Percentiles rank a stretch among this genome's conserved stretches.
These are phyloP conservation scores for Acanthamoeba royreba DNA, from an alignment of 208 protist species.

Conservation along the genomic window DNA sequence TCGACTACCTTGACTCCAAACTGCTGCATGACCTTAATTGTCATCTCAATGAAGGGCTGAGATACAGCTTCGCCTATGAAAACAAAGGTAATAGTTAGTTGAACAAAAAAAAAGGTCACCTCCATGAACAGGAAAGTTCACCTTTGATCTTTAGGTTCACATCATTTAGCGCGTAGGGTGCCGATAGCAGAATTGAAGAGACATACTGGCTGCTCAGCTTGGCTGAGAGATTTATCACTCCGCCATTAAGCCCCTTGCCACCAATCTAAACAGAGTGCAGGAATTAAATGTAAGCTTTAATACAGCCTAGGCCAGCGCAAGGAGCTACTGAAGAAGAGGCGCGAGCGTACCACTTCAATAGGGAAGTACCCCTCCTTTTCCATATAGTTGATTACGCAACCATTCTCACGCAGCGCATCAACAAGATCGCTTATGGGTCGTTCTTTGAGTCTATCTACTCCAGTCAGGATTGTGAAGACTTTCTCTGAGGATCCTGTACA, in stretches of 20 bases:
- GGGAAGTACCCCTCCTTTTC: conserved; percentile 59
- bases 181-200: conserved; percentile 75
- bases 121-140: neutral
- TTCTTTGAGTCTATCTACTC: conserved; percentile 73
- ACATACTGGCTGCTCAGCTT: conserved; percentile 78
- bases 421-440: conserved; percentile 76
- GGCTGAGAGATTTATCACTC: conserved; percentile 69
- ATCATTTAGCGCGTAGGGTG: conserved; percentile 72
- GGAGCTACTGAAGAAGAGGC: neutral
- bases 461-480: conserved; percentile 55
- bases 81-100: neutral
- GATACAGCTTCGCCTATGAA: conserved; percentile 62
- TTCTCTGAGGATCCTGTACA: conserved; percentile 22
- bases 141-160: conserved; percentile 61
- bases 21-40: conserved; percentile 69
- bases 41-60: conserved; percentile 84
- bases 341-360: conserved; percentile 24
- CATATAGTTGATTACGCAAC: conserved; percentile 64
- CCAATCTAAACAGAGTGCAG: neutral
- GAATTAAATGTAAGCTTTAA: no score
- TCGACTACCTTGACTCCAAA: conserved; percentile 76
- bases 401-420: conserved; percentile 64
- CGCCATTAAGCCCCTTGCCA: conserved; percentile 65
- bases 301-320: neutral
- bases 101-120: neutral